These are phyloP conservation scores for Pythium phragmiticola DNA, from an alignment of 352 stramenopile species.

Conservation along the genomic window DNA sequence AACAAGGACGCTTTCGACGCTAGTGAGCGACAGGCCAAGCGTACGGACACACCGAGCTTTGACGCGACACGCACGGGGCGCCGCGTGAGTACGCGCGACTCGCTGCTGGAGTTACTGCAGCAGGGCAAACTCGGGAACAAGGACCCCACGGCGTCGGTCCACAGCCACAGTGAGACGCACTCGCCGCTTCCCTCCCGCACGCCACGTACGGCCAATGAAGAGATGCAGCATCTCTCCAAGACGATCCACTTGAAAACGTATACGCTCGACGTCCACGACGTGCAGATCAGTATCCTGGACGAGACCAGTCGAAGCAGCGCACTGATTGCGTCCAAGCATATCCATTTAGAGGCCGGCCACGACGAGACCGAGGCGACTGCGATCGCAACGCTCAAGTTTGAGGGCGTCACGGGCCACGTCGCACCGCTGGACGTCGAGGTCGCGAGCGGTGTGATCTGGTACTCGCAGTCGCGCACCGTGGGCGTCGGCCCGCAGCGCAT, in stretches of 20 bases:
- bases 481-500: neutral
- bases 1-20: neutral
- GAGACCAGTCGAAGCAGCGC: slow-evolving; percentile 65
- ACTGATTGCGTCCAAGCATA: slow-evolving; percentile 69
- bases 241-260: slow-evolving; percentile 65
- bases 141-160: neutral
- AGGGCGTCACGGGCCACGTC: slow-evolving; percentile 68
- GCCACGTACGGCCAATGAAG: slow-evolving; percentile 8
- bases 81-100: slow-evolving; percentile 54
- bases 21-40: neutral
- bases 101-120: slow-evolving; percentile 66
- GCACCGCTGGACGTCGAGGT: slow-evolving; percentile 79
- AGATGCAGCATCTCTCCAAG: slow-evolving; percentile 23
- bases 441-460: slow-evolving; percentile 68
- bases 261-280: slow-evolving; percentile 73
- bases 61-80: slow-evolving; percentile 12
- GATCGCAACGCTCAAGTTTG: slow-evolving; percentile 61
- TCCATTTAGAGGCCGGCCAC: slow-evolving; percentile 69
- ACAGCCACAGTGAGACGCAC: slow-evolving; percentile 18
- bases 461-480: slow-evolving; percentile 27
- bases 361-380: slow-evolving; percentile 44
- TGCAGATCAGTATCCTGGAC: slow-evolving; percentile 78
- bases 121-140: slow-evolving; percentile 71
- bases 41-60: neutral
- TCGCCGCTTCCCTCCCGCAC: slow-evolving; percentile 16